Evolutionary conservation across 306 rosid species (phyloP).

Genomic region (Fragaria vesca): DNA sequence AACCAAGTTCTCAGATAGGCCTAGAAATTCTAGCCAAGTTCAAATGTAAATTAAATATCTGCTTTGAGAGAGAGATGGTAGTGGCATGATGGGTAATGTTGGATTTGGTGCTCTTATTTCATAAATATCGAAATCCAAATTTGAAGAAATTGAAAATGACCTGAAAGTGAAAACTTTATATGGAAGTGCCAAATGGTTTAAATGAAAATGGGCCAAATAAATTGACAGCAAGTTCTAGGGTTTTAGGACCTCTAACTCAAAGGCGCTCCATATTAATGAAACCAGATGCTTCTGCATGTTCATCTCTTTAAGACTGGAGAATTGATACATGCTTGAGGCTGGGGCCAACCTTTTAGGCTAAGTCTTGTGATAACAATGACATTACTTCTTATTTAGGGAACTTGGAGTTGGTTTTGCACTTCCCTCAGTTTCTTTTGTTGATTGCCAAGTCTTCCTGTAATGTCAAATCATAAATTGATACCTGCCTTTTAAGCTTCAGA

Average conservation of each 20-base stretch:
- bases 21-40: constrained; percentile 12
- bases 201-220: constrained; percentile 3
- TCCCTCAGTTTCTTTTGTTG: constrained; percentile 21
- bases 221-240: not conserved
- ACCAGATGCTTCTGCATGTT: not conserved
- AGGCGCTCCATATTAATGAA: not conserved
- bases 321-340: constrained; percentile 18
- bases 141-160: not conserved
- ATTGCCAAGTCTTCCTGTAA: constrained; percentile 11
- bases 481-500: not conserved
- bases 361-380: constrained; percentile 64
- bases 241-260: constrained; percentile 5
- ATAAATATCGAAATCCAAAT: not conserved
- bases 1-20: constrained; percentile 7
- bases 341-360: constrained; percentile 46
- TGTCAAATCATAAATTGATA: constrained; percentile 14
- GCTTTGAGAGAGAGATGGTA: too few species aligned
- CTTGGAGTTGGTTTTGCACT: constrained; percentile 30
- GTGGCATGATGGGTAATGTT: not conserved
- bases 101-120: not conserved
- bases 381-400: constrained; percentile 64
- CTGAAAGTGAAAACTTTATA: not conserved
- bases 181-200: not conserved
- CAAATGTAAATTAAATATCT: not conserved
- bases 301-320: constrained; percentile 6